Percentiles rank a stretch among this genome's conserved stretches.
Conservation (phyloP, 495 filamentous ascomycete genomes). For the Penicillium paradoxum region DNA sequence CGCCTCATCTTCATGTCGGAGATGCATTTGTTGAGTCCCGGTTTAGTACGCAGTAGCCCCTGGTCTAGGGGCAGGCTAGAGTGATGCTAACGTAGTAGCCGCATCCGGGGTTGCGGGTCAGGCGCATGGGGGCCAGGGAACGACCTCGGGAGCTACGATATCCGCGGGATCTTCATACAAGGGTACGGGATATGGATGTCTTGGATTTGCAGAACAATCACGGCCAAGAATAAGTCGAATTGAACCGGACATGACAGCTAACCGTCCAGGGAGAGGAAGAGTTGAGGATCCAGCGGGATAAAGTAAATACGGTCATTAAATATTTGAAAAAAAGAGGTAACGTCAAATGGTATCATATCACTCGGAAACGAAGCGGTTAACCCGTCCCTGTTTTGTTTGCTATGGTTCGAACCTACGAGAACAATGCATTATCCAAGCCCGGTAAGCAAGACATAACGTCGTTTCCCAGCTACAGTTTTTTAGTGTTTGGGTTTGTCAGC, state of each 20-base stretch:
- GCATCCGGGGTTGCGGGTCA: not conserved
- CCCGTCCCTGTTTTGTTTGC: conserved; percentile 30
- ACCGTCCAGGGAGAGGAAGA: not conserved
- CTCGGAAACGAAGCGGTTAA: conserved; percentile 28
- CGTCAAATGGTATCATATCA: conserved; percentile 37
- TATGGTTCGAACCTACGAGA: conserved; percentile 35
- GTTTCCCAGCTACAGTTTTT: conserved; percentile 35
- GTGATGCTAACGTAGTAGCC: not conserved
- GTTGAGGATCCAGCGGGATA: conserved; percentile 7
- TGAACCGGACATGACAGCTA: not conserved
- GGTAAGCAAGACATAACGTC: conserved; percentile 41
- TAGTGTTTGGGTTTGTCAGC: conserved; percentile 24
- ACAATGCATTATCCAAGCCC: conserved; percentile 36
- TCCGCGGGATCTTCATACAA: not conserved
- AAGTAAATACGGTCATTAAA: conserved; percentile 28
- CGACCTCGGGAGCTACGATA: not conserved
- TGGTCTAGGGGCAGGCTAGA: not conserved
- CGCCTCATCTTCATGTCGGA: not conserved
- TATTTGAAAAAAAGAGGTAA: conserved; percentile 26
- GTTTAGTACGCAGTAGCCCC: not conserved
- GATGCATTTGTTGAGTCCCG: not conserved
- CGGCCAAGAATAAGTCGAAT: too few species aligned
- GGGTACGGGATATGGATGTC: not conserved
- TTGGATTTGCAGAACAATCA: not conserved
- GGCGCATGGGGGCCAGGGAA: too few species aligned